Percentiles rank a stretch among this genome's conserved stretches.
These are phyloP conservation scores for Rubroboletus satanas DNA, from an alignment of 768 basidiomycete genomes.

Conservation along the genomic window DNA sequence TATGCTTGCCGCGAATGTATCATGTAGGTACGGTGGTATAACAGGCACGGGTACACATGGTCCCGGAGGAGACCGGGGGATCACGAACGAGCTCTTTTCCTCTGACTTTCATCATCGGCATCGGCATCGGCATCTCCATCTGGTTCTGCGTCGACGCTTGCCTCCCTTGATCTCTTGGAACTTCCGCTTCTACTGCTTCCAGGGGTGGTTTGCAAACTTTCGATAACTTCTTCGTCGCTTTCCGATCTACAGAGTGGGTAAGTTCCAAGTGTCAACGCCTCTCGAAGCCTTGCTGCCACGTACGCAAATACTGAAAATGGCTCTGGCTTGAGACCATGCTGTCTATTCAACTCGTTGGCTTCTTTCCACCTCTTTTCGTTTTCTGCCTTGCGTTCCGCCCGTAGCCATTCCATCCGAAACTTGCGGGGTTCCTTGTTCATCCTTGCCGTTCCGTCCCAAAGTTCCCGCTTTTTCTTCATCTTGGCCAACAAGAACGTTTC, in stretches of 20 bases:
- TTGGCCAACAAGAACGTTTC: conserved; percentile 24
- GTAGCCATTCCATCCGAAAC: conserved; percentile 24
- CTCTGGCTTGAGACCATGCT: conserved; percentile 7
- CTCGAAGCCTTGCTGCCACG: conserved; percentile 2
- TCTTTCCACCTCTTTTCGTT: conserved; percentile 20
- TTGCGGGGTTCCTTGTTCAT: conserved; percentile 24
- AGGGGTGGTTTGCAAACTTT: conserved; percentile 27
- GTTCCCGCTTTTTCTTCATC: conserved; percentile 30
- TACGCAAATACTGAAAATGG: conserved; percentile 25
- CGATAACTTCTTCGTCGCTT: conserved; percentile 23
- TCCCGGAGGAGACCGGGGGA: not conserved
- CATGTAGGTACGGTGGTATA: not conserved
- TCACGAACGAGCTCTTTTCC: conserved; percentile 18
- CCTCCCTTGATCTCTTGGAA: conserved; percentile 16
- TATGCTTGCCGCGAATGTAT: not conserved
- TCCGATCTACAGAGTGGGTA: conserved; percentile 14
- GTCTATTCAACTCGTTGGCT: conserved; percentile 10
- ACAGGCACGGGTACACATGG: not conserved
- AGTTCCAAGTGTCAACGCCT: not conserved
- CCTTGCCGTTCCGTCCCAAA: conserved; percentile 30
- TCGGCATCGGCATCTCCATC: not conserved
- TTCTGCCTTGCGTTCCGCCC: conserved; percentile 17
- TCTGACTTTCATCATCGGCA: not conserved
- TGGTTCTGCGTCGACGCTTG: not conserved
- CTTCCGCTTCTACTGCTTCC: conserved; percentile 13